phyloP scores from a whole-genome alignment of 2,329 filamentous ascomycete genomes.

The Ascosphaera apis region DNA sequence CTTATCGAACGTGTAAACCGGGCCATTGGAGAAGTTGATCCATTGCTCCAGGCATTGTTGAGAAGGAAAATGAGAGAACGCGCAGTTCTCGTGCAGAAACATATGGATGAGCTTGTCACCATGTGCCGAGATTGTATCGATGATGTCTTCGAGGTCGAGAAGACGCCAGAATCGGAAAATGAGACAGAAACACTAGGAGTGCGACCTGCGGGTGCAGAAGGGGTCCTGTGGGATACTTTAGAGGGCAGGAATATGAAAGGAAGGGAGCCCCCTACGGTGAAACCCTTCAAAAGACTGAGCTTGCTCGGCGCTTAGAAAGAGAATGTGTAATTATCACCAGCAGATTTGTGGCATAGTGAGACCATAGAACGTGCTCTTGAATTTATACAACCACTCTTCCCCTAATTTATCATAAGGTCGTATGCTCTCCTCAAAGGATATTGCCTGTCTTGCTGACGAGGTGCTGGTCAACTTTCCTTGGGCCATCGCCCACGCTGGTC shows the following conservation, averaged over 20 bases:
- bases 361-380: no score
- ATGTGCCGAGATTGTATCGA: conserved; percentile 41
- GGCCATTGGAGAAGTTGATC: conserved; percentile 45
- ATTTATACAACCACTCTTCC: no score
- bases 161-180: conserved; percentile 8
- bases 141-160: conserved; percentile 40
- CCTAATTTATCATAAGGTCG: background rate
- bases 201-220: conserved; percentile 10
- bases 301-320: conserved; percentile 11
- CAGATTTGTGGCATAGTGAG: background rate
- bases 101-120: conserved; percentile 51
- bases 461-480: conserved; percentile 54
- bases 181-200: conserved; percentile 5
- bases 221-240: conserved; percentile 20
- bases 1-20: conserved; percentile 63
- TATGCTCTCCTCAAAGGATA: conserved; percentile 10
- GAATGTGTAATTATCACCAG: no score
- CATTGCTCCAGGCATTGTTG: conserved; percentile 54
- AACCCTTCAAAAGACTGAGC: conserved; percentile 19
- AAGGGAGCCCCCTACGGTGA: conserved; percentile 29
- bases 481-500: conserved; percentile 79
- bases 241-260: conserved; percentile 14
- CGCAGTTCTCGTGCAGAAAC: conserved; percentile 50
- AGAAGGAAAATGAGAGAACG: conserved; percentile 71
- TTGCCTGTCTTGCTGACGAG: conserved; percentile 46